These are phyloP conservation scores for Neurospora sp. DNA, from an alignment of 495 filamentous ascomycete genomes.

Conservation along the genomic window DNA sequence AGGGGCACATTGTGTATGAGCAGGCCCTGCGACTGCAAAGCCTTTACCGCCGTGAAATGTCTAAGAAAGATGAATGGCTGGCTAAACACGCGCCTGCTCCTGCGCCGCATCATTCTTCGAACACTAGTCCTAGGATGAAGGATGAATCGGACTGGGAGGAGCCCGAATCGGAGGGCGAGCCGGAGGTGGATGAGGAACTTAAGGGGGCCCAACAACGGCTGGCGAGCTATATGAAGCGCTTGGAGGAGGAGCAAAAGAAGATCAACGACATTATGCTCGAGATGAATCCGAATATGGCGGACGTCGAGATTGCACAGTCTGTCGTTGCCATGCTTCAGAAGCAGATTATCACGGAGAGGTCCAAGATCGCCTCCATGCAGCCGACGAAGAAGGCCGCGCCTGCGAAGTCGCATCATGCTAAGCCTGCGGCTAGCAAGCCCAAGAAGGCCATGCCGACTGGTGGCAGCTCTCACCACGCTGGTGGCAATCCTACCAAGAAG, in stretches of 20 bases:
- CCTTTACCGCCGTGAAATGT: conserved; percentile 64
- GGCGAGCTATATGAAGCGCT: conserved; percentile 20
- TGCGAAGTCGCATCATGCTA: conserved; percentile 19
- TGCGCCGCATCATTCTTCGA: conserved; percentile 22
- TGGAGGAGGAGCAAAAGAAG: conserved; percentile 50
- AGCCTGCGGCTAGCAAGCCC: conserved; percentile 24
- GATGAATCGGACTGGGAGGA: conserved; percentile 52
- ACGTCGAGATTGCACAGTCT: conserved; percentile 45
- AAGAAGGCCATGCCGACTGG: conserved; percentile 23
- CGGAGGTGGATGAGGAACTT: conserved; percentile 18
- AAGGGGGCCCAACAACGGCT: conserved; percentile 9
- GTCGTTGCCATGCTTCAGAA: conserved; percentile 38
- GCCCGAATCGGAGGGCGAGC: conserved; percentile 27
- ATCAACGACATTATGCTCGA: conserved; percentile 56
- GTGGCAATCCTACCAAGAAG: conserved; percentile 19
- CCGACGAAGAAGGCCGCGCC: conserved; percentile 26
- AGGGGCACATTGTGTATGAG: conserved; percentile 58
- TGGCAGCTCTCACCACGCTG: conserved; percentile 11
- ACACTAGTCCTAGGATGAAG: conserved; percentile 28
- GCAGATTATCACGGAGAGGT: conserved; percentile 38
- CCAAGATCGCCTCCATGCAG: conserved; percentile 27
- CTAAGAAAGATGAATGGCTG: conserved; percentile 65
- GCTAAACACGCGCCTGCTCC: conserved; percentile 55
- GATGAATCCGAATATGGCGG: conserved; percentile 53
- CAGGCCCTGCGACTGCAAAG: conserved; percentile 61